A percentile compares a stretch with the other conserved stretches of the same genome.
phyloP scores from a whole-genome alignment of 345 rosid species.

The Sisymbrium altissimum region DNA sequence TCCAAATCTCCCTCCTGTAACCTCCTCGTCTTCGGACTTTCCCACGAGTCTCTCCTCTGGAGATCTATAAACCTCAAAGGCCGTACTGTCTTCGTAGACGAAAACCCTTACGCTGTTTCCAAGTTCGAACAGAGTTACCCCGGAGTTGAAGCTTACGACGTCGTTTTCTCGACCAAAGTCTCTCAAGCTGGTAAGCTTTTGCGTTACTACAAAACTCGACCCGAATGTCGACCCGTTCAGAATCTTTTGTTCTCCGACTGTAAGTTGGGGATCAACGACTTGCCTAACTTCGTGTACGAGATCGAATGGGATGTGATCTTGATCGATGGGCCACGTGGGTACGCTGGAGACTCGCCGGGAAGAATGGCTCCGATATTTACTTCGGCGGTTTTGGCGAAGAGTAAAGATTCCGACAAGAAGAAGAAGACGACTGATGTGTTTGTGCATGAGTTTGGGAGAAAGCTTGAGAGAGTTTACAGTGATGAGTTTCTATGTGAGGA shows the following conservation, averaged over 20 bases:
- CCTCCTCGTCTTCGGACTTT: conserved; percentile 72
- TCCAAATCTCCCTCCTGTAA: conserved; percentile 45
- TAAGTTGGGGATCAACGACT: conserved; percentile 65
- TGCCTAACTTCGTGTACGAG: conserved; percentile 81
- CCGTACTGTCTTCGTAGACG: conserved; percentile 74
- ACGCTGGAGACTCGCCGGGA: conserved; percentile 57
- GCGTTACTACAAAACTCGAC: conserved; percentile 35
- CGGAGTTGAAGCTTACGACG: conserved; percentile 74
- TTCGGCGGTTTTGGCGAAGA: conserved; percentile 72
- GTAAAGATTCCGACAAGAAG: conserved; percentile 34
- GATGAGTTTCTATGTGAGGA: conserved; percentile 74
- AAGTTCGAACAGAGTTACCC: conserved; percentile 58
- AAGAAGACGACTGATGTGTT: conserved; percentile 59
- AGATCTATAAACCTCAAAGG: conserved; percentile 67
- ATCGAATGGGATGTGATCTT: conserved; percentile 77
- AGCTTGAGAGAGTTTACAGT: conserved; percentile 64
- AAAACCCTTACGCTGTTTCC: conserved; percentile 59
- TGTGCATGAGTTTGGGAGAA: conserved; percentile 68
- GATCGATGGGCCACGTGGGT: conserved; percentile 81
- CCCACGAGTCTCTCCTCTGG: conserved; percentile 88
- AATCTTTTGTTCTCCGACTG: conserved; percentile 87
- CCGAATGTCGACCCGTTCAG: conserved; percentile 85
- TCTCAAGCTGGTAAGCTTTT: conserved; percentile 47
- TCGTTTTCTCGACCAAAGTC: conserved; percentile 71
- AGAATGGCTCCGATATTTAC: conserved; percentile 88